Base-by-base conservation (phyloP, 345 rosid species). In the Alliaria petiolata region DNA sequence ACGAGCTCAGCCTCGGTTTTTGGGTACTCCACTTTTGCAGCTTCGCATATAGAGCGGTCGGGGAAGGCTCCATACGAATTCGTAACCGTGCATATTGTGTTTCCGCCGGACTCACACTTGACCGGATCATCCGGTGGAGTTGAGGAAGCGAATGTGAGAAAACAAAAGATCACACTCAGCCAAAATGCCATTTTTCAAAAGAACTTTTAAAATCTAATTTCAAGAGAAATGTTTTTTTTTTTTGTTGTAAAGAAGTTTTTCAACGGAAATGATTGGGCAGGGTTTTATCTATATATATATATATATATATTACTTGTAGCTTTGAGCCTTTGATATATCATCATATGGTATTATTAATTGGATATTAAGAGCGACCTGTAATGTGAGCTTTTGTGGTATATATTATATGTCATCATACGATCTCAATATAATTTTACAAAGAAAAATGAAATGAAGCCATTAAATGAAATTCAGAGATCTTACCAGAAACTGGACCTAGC, bases 11-110 rank as follows among this genome's bases (percentile, higher is more conserved):
- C 71, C 68, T 92, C 92, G 8, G 85, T 71, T 13, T 59, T 53
- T 0, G 96, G 96, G 66, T 83, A 92, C 3, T 78, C 87, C 30
- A 70, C 95, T 60, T 79, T 74, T 4, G 83, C 82, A 0, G 87
- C 98, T 19, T 71, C 43, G 65, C 96, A 92, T 3, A 58, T 62
- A 69, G 81, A 78, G 35, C 93, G 81, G 52, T 89, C 96, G 0
- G 98, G 86, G 73, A 92, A 92, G 15, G 69, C 53, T 31, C 90
- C 98, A 11, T 87, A 89, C 8, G 92, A 83, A 69, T 92, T 89
- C 1, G 95, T 85, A 73, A 92, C 69, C 7, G 89, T 89, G 83
- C 95, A 89, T 36, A 64, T 66, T 1, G 75, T 81, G 67, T 77
- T 76, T 3, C n/a, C 16, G 62, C 58, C 66, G 16, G 82, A 62